Percentiles rank a stretch among this genome's conserved stretches.
Conservation (phyloP, 441 rosid genomes). For the Gossypium trilobum region DNA sequence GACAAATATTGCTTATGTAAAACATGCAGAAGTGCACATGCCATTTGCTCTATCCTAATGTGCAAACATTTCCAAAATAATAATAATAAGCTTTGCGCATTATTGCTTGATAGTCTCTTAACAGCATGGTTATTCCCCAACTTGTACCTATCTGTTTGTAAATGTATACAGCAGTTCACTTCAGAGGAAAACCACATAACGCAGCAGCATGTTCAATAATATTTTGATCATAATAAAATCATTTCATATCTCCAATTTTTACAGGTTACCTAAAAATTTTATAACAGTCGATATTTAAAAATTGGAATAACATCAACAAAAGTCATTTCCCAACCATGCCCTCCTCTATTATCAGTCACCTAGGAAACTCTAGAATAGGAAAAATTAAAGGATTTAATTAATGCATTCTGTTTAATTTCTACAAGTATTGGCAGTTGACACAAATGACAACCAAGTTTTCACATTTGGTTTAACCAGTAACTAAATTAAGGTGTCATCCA, state of each 20-base stretch:
- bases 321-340: background rate
- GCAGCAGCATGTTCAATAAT: background rate
- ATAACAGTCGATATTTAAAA: background rate
- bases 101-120: background rate
- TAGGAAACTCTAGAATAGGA: background rate
- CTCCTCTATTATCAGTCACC: background rate
- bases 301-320: constrained; percentile 1
- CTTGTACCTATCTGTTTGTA: background rate
- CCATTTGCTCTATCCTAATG: background rate
- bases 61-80: background rate
- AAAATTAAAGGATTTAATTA: background rate
- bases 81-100: background rate
- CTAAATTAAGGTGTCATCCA: background rate
- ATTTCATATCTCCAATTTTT: background rate
- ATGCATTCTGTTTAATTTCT: background rate
- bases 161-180: background rate
- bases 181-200: background rate
- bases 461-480: background rate
- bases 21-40: background rate
- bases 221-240: background rate
- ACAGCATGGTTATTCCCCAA: background rate
- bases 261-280: background rate
- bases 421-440: background rate
- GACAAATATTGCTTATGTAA: background rate
- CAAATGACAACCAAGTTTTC: background rate